Percentiles rank a stretch among this genome's conserved stretches.
Evolutionary conservation across 83 land plant species (phyloP).

Genomic region (Picea engelmannii): DNA sequence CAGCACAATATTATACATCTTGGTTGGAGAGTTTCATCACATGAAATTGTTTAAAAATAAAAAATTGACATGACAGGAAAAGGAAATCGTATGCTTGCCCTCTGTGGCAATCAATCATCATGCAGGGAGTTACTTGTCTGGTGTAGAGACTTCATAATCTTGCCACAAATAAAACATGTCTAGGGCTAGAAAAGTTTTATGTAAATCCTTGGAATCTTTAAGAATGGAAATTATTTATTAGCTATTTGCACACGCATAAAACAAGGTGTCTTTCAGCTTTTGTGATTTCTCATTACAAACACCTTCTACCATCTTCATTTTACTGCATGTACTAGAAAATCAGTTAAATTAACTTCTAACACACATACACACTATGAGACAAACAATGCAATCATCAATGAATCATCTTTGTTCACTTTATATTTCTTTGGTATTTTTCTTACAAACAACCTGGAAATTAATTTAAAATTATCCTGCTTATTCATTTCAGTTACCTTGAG

Average conservation of each 20-base stretch:
- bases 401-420: neutral
- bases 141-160: too few relatives aligned
- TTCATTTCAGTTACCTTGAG: conserved; percentile 27
- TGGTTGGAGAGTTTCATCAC: neutral
- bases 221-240: neutral
- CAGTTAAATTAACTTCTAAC: neutral
- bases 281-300: neutral
- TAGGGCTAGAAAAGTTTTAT: neutral
- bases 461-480: neutral
- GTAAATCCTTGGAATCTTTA: neutral
- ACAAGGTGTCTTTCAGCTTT: neutral
- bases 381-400: neutral
- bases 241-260: neutral
- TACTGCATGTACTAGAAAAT: neutral
- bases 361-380: neutral
- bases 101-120: neutral
- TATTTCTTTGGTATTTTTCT: neutral
- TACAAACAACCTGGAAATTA: neutral
- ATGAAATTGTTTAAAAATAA: neutral
- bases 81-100: neutral
- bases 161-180: too few relatives aligned
- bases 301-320: too few relatives aligned
- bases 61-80: neutral
- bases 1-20: neutral
- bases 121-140: too few relatives aligned